These are phyloP conservation scores for Pyronema domesticum DNA, from an alignment of 495 filamentous ascomycete species.

Conservation along the genomic window DNA sequence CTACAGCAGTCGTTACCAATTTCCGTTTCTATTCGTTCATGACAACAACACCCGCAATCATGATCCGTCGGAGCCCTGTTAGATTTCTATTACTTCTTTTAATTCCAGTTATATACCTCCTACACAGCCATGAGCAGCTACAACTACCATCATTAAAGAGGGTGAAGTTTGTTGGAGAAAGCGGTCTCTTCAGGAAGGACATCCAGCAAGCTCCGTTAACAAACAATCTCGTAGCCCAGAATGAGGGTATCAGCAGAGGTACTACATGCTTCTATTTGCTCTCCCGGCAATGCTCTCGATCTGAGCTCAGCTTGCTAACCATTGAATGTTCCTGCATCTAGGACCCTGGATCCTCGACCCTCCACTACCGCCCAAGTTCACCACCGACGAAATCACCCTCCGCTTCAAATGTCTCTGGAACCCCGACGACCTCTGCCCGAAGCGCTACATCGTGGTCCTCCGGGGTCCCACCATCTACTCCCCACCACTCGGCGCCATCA, in stretches of 20 bases:
- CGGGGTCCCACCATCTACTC: constrained; percentile 3
- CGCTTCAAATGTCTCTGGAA: constrained; percentile 3
- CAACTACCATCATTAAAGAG: neutral
- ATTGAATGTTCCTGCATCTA: neutral
- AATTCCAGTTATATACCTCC: neutral
- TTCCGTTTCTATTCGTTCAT: neutral
- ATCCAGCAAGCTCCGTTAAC: neutral
- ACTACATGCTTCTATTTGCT: neutral
- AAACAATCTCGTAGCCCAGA: constrained; percentile 2
- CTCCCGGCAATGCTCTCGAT: no score
- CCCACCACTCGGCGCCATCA: neutral
- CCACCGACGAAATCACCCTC: neutral
- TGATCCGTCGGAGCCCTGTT: neutral
- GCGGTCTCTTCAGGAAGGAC: neutral
- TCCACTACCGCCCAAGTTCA: neutral
- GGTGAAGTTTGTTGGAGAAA: no score
- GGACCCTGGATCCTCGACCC: constrained; percentile 4
- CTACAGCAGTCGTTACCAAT: neutral
- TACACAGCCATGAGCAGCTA: neutral
- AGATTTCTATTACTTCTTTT: neutral
- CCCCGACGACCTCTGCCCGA: neutral
- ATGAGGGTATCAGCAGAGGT: constrained; percentile 4
- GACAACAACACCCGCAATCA: neutral
- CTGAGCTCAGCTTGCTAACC: no score
- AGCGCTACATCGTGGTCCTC: constrained; percentile 1